Evolutionary conservation across 2,329 filamentous ascomycete genomes (phyloP).

Genomic region (Venturia asperata): DNA sequence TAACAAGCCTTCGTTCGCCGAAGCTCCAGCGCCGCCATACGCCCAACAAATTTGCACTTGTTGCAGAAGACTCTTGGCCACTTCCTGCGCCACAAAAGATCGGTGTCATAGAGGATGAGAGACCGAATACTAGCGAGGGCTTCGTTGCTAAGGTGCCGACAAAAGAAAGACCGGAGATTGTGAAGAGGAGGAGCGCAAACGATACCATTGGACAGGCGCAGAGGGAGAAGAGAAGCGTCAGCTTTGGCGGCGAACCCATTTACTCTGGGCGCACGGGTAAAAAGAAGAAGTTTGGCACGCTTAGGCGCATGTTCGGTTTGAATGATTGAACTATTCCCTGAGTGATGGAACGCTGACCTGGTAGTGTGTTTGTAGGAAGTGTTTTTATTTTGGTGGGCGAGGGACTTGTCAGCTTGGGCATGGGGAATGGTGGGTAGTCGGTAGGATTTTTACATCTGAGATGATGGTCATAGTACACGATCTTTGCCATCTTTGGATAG

Average conservation of each 20-base stretch:
- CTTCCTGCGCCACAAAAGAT: constrained; percentile 33
- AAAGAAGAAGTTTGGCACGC: constrained; percentile 60
- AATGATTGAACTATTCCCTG: constrained; percentile 38
- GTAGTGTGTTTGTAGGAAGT: neutral
- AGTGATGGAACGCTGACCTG: neutral
- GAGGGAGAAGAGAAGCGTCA: constrained; percentile 25
- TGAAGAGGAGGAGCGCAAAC: neutral
- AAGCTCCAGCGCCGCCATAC: constrained; percentile 44
- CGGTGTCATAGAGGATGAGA: constrained; percentile 20
- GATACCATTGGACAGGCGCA: constrained; percentile 25
- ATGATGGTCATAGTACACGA: neutral
- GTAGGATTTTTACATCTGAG: neutral
- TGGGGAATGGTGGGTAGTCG: neutral
- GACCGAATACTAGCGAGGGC: constrained; percentile 32
- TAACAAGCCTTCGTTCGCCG: constrained; percentile 28
- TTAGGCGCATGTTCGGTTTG: constrained; percentile 60
- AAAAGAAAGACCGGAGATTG: neutral
- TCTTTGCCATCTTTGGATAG: neutral
- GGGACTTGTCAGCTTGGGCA: neutral
- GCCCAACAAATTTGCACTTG: constrained; percentile 27
- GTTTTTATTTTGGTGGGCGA: neutral
- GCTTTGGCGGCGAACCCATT: constrained; percentile 24
- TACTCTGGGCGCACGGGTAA: constrained; percentile 29
- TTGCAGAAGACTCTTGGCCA: constrained; percentile 44
- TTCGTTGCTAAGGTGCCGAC: constrained; percentile 12